phyloP scores from a whole-genome alignment of 108 stramenopile species.

The Heterococcus sp. region DNA sequence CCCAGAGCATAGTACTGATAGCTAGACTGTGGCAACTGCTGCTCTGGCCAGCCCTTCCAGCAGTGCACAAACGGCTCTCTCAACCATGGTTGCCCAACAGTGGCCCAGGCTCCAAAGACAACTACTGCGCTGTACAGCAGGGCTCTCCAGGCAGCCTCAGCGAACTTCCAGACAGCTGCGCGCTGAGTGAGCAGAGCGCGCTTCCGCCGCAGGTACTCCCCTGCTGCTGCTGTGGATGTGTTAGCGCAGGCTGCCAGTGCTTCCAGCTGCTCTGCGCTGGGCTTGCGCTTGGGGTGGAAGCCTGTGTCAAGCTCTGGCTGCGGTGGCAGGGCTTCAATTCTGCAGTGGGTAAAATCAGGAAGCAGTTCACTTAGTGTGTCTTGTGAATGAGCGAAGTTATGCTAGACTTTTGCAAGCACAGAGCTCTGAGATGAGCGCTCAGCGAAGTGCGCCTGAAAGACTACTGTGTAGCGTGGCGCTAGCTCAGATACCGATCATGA shows the following conservation, averaged over 20 bases:
- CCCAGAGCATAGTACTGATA: background rate
- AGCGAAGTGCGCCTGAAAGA: too few species aligned
- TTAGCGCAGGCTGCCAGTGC: background rate
- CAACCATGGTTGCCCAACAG: background rate
- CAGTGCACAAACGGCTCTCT: background rate
- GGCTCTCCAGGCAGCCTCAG: background rate
- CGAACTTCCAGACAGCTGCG: background rate
- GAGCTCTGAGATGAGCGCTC: too few species aligned
- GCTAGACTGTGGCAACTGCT: background rate
- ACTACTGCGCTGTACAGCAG: background rate
- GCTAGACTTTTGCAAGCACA: too few species aligned
- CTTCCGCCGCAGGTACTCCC: background rate
- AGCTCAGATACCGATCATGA: too few species aligned
- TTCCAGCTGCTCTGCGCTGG: background rate
- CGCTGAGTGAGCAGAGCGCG: background rate
- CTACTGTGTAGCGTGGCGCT: too few species aligned
- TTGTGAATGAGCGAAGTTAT: too few species aligned
- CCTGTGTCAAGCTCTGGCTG: background rate
- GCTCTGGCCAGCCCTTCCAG: background rate
- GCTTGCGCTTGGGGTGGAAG: background rate
- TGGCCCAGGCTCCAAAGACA: background rate
- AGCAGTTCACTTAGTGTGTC: too few species aligned
- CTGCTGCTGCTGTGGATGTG: background rate
- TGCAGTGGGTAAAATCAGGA: too few species aligned
- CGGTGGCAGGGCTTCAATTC: background rate